Base-by-base conservation (phyloP, 768 basidiomycete genomes). In the Tephrocybe sp. region DNA sequence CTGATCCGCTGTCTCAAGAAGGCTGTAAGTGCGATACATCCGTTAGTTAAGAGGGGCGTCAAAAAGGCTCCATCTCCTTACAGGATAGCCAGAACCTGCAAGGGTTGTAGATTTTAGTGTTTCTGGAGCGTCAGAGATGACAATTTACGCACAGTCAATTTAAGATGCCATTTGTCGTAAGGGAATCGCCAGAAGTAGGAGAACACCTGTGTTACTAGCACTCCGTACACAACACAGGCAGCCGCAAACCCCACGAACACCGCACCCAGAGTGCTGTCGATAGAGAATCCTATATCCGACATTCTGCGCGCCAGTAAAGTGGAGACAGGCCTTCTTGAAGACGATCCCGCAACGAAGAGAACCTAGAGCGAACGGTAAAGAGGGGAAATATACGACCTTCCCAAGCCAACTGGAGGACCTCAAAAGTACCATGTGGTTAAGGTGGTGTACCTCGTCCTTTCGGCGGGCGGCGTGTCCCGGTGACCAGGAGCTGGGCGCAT, bases 181-280 rank as follows among this genome's bases (percentile, higher is more conserved):
- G 76, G 76, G 64, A 79, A 86, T 40, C 72, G 70, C 52, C 66
- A 64, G 60, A 79, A 80, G 55, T 86, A 86, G 23, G 69, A 68
- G 61, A 75, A 77, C 6, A 74, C 65, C 61, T 85, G 83, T 15
- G 78, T 67, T 38, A 73, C 57, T 38, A 84, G 68, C 24, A 83
- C 68, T 16, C 83, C 83, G 61, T 77, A 83, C n/a, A 74, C 57
- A 41, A 62, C 69, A 55, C 73, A 77, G 4, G 84, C 76, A 33
- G 72, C 63, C 1, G 76, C 72, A 52, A 82, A 83, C 25, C 84
- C 84, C 39, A 83, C 59, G 53, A 84, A 75, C 37, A 78, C 64
- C 15, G 83, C 82, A 29, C 84, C 84, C 13, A 86, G 72, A 1
- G 84, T 84, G 56, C 69, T 73, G 47, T 73, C 63, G 45, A 77